Evolutionary conservation across 176 grass and related monocot species (phyloP).

Genomic region (Lolium rigidum): DNA sequence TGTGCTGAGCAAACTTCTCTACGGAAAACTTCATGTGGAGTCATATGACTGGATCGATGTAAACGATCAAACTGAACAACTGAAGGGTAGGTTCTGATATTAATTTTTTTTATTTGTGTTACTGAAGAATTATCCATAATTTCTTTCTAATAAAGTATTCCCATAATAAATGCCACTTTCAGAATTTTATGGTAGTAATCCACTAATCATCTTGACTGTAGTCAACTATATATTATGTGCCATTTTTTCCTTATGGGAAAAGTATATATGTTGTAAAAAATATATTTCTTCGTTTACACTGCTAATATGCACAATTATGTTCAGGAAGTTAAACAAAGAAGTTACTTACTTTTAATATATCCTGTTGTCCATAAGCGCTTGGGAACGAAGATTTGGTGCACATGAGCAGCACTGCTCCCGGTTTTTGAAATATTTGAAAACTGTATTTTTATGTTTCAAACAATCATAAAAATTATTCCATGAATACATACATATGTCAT

Average conservation of each 20-base stretch:
- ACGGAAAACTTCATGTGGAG: conserved; percentile 69
- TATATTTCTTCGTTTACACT: not conserved
- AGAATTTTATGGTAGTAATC: not conserved
- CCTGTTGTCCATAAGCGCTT: not conserved
- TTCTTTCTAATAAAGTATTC: not conserved
- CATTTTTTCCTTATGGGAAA: too few relatives aligned
- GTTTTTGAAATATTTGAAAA: too few relatives aligned
- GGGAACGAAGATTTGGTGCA: too few relatives aligned
- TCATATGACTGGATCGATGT: conserved; percentile 86
- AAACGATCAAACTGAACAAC: conserved; percentile 38
- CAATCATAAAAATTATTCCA: too few relatives aligned
- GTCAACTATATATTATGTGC: not conserved
- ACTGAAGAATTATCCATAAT: not conserved
- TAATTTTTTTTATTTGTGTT: not conserved
- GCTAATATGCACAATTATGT: not conserved
- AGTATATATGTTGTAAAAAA: not conserved
- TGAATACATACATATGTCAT: too few relatives aligned
- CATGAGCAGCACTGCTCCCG: too few relatives aligned
- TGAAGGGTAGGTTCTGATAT: conserved; percentile 51
- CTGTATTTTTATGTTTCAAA: too few relatives aligned
- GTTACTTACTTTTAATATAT: not conserved
- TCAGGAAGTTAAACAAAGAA: not conserved
- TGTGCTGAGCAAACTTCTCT: conserved; percentile 89
- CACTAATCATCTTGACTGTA: not conserved
- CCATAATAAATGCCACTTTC: conserved; percentile 1